A percentile compares a stretch with the other conserved stretches of the same genome.
Conservation (phyloP, 2,329 filamentous ascomycete species). For the Aspergillus piperis region DNA sequence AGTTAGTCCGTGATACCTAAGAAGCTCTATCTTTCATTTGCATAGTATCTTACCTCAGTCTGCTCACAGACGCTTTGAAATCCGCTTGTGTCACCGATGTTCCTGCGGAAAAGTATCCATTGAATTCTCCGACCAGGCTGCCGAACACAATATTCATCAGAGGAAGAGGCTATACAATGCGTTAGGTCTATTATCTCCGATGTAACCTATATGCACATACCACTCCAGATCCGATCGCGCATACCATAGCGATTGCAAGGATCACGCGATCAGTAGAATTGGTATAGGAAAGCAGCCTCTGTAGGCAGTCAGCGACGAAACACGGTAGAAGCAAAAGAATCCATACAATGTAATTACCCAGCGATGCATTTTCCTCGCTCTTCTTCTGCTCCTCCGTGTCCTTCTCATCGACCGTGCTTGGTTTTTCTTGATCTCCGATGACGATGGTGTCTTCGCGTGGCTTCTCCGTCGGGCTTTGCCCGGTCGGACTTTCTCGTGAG, state of each 20-base stretch:
- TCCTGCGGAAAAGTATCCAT: constrained; percentile 53
- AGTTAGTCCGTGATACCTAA: not conserved
- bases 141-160: constrained; percentile 64
- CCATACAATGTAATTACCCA: constrained; percentile 20
- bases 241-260: constrained; percentile 23
- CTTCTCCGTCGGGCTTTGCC: not conserved
- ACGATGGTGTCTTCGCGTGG: not conserved
- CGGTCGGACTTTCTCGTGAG: not conserved
- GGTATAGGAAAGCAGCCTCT: constrained; percentile 28
- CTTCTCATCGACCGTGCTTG: not conserved
- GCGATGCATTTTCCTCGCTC: constrained; percentile 10
- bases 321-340: too few species aligned
- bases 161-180: constrained; percentile 34
- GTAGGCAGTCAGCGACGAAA: not conserved
- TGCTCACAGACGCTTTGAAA: constrained; percentile 54
- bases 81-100: constrained; percentile 45
- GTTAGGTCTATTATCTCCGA: not conserved
- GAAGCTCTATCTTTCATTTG: too few species aligned
- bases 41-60: constrained; percentile 26
- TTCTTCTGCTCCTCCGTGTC: not conserved
- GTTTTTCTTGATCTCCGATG: not conserved
- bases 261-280: constrained; percentile 20
- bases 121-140: constrained; percentile 57
- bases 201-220: constrained; percentile 21
- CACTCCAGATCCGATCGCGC: constrained; percentile 28